Evolutionary conservation across 805 yeast genomes (phyloP), one percentile per base, ranked within the genome.

Genomic region (Torulaspora quercuum): DNA sequence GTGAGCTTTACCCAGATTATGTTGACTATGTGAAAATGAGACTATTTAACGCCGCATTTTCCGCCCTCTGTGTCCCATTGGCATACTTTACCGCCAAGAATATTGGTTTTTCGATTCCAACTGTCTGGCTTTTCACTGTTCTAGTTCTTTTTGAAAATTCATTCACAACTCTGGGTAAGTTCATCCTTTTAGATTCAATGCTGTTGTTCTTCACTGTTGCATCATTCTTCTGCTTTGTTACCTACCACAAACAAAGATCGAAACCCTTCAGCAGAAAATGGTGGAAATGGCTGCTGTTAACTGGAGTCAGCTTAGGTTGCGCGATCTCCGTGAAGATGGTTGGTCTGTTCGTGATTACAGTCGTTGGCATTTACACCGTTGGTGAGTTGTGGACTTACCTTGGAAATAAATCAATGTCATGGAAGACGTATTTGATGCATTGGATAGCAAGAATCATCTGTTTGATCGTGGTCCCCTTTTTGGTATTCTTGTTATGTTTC

Each of bases 261-360:
- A 44, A 51, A 7, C 68, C 72, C 20, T 92, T 90, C 59, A 52
- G 82, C 15, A 68, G 80, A 53, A 78, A 79, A 58, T 92, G 99
- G 98, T 92, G 95, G 95, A 78, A 78, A 59, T 90, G 97, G 95
- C 64, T 92, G 35, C 50, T 82, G 15, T 65, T 83, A 41, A 83
- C 95, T 6, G 99, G 99, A 48, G 65, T 87, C 35, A 69, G 78
- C 29, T 78, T 92, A 53, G 97, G 98, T 26, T 84, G 92, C 61
- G 83, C 89, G 12, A 82, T 90, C 57, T 82, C 95, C 18, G 95
- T 88, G 40, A 92, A 92, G 65, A 87, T 89, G 95, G 97, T 92
- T 41, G 99, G 99, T 52, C 72, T 90, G 39, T 86, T 92, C 54
- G 85, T 86, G 43, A 90, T 95, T 39, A 63, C 87, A 11, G 67